Percentiles rank a stretch among this genome's conserved stretches.
Conservation (phyloP, 2,329 filamentous ascomycete species). For the Neofusicoccum cordaticola region DNA sequence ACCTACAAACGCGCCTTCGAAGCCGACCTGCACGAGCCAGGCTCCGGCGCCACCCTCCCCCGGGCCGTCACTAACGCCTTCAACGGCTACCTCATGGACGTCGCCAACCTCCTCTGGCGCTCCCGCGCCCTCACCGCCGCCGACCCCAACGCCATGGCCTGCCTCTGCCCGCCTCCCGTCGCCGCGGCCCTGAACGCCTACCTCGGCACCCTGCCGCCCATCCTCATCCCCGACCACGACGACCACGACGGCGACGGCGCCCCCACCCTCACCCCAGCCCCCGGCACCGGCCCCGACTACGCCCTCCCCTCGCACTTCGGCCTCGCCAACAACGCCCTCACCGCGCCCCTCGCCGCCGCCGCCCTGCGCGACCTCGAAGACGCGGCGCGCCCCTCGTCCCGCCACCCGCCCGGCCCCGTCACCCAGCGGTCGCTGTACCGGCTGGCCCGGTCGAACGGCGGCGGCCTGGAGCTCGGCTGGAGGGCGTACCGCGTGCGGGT, state of each 20-base stretch:
- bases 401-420: slow-evolving; percentile 22
- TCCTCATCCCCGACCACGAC: slow-evolving; percentile 37
- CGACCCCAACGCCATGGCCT: slow-evolving; percentile 60
- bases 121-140: slow-evolving; percentile 64
- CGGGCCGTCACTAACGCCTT: slow-evolving; percentile 54
- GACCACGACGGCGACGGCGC: slow-evolving; percentile 29
- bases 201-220: slow-evolving; percentile 35
- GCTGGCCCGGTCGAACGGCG: slow-evolving; percentile 54
- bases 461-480: slow-evolving; percentile 55
- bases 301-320: slow-evolving; percentile 44
- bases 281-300: slow-evolving; percentile 41
- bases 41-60: slow-evolving; percentile 12
- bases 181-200: slow-evolving; percentile 44
- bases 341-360: slow-evolving; percentile 46
- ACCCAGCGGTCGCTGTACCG: slow-evolving; percentile 40
- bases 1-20: slow-evolving; percentile 75
- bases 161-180: slow-evolving; percentile 49
- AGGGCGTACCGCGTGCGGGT: slow-evolving; percentile 73
- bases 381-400: no score
- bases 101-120: slow-evolving; percentile 81
- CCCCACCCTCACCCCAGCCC: slow-evolving; percentile 38
- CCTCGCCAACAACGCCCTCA: slow-evolving; percentile 46
- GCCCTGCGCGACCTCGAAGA: slow-evolving; percentile 50
- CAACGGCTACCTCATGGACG: slow-evolving; percentile 83
- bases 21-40: slow-evolving; percentile 31